Base-by-base conservation (phyloP, 306 rosid genomes). In the Purshia tridentata region DNA sequence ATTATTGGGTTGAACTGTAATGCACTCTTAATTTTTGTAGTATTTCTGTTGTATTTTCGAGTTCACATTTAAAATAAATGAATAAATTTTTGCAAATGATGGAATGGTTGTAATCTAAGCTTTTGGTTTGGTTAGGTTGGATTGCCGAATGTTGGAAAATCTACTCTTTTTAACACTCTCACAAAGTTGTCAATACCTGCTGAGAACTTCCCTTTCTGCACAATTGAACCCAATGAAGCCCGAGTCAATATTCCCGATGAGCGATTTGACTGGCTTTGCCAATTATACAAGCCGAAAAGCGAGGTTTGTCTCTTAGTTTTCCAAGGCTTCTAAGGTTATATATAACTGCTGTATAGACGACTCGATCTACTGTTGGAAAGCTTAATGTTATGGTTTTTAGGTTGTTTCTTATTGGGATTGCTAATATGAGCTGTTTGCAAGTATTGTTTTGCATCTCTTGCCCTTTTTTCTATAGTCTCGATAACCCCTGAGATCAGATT, bases 151-250 rank as follows among this genome's bases (percentile, higher is more conserved):
- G 99, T 95, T 82, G 99, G 99, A 60, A 95, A 95, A 61, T 95
- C 99, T 75, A 95, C 99, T 0, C 97, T 95, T 67, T 95, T 95
- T 55, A 91, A 95, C 78, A 95, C 99, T 4, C 97, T 91, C 59
- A 95, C 99, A 8, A 90, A 91, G 86, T 46, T 95, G 87, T 70
- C 93, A 40, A 91, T 91, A 58, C 98, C 99, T 71, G 99, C 99
- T 3, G 99, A 95, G 84, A 95, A 95, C 81, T 95, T 95, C 83
- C 99, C 99, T 16, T 95, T 95, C 81, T 95, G 99, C 84, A 95
- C 99, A 65, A 95, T 95, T 78, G 99, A 95, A 68, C 99, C 99
- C 58, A 91, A 95, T 77, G 99, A 95, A 78, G 99, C 99, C 8
- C 85, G 99, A 61, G 99, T 92, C 41, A 72, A 95, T 76, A 86